These are phyloP conservation scores for Sclerotinia subarctica DNA, from an alignment of 2,329 filamentous ascomycete species.

Conservation along the genomic window DNA sequence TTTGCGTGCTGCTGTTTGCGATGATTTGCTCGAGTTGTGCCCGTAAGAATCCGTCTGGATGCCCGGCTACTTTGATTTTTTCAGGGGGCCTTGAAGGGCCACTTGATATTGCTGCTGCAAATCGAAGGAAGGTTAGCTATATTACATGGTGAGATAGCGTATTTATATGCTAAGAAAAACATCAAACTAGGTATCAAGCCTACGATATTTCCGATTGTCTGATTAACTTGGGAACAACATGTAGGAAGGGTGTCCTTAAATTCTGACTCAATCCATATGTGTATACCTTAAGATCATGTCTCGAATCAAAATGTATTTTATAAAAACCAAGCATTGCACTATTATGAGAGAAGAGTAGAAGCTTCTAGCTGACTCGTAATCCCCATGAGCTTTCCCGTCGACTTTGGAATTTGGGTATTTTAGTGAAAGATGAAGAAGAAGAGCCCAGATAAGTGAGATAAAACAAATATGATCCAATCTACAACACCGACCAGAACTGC, in stretches of 20 bases:
- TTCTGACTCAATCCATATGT: background rate
- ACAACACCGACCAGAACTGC: background rate
- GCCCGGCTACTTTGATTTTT: slow-evolving; percentile 32
- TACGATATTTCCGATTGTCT: background rate
- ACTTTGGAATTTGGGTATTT: background rate
- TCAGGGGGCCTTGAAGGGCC: background rate
- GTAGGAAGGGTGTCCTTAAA: no score
- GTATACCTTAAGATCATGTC: no score
- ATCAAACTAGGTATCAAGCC: no score
- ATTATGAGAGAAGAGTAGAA: no score
- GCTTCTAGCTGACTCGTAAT: background rate
- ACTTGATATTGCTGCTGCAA: background rate
- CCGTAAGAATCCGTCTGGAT: slow-evolving; percentile 29
- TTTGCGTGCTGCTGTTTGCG: background rate
- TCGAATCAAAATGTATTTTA: no score
- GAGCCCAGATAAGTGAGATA: no score
- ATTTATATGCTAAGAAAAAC: no score
- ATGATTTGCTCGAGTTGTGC: slow-evolving; percentile 22
- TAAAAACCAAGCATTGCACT: no score
- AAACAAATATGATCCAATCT: background rate
- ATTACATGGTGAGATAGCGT: background rate
- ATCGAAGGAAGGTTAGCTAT: background rate
- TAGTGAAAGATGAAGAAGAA: no score
- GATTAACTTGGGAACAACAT: background rate
- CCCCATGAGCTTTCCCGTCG: background rate